These are phyloP conservation scores for Santalum album DNA, from an alignment of 164 flowering plant species.

Conservation along the genomic window DNA sequence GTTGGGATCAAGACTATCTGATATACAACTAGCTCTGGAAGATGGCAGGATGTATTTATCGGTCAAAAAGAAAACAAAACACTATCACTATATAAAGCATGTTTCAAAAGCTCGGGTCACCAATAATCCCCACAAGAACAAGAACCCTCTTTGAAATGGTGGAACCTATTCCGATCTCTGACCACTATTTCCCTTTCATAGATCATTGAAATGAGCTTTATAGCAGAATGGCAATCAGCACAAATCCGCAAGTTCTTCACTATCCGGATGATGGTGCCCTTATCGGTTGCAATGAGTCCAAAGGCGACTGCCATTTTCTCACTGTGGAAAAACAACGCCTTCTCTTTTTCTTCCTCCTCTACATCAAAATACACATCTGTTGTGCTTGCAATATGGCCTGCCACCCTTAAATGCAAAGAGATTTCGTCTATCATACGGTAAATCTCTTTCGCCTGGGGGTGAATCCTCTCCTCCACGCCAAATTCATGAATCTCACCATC, in stretches of 20 bases:
- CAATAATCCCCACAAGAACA: constrained; percentile 39
- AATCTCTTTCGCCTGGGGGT: constrained; percentile 24
- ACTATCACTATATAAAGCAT: too few relatives aligned
- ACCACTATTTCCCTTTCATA: constrained; percentile 25
- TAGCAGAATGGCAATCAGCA: constrained; percentile 32
- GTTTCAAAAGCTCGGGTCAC: too few relatives aligned
- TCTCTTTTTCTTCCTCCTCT: constrained; percentile 38
- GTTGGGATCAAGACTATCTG: too few relatives aligned
- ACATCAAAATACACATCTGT: constrained; percentile 31
- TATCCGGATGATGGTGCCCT: constrained; percentile 20
- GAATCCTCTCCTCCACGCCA: constrained; percentile 26
- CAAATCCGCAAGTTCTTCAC: constrained; percentile 38
- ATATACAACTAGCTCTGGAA: too few relatives aligned
- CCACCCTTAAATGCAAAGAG: constrained; percentile 15
- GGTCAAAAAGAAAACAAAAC: too few relatives aligned
- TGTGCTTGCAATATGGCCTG: constrained; percentile 29
- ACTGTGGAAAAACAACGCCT: constrained; percentile 27
- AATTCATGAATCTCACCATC: constrained; percentile 32
- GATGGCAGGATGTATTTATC: too few relatives aligned
- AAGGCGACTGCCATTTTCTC: constrained; percentile 41
- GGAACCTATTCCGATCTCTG: constrained; percentile 29
- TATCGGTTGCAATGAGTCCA: constrained; percentile 23
- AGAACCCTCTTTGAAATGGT: constrained; percentile 26
- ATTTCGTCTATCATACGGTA: constrained; percentile 30
- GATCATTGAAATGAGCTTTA: constrained; percentile 27